phyloP scores from a whole-genome alignment of 192 early-diverging fungal genomes.

The Dissophora ornata region DNA sequence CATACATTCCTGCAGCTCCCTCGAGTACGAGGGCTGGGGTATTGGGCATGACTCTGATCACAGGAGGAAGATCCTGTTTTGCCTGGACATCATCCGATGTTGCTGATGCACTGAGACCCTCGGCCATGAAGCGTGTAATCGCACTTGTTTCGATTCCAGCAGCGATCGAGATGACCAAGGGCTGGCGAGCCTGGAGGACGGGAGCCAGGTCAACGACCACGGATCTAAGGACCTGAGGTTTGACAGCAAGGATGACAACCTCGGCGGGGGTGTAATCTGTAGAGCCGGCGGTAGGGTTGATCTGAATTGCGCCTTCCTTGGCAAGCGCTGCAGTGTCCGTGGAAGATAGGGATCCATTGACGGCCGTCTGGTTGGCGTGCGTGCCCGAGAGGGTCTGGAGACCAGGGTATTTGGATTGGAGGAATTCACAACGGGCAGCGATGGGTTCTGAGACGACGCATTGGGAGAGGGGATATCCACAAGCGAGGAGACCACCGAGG shows the following conservation, averaged over 20 bases:
- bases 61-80: conserved; percentile 30
- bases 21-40: conserved; percentile 90
- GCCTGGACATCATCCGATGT: background rate
- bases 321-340: conserved; percentile 67
- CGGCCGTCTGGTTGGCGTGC: conserved; percentile 32
- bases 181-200: conserved; percentile 63
- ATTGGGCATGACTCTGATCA: conserved; percentile 98
- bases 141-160: conserved; percentile 88
- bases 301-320: conserved; percentile 55
- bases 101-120: conserved; percentile 11
- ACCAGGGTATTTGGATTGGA: conserved; percentile 71
- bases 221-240: conserved; percentile 86
- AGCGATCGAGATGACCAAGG: conserved; percentile 88
- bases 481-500: conserved; percentile 87
- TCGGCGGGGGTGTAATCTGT: conserved; percentile 58
- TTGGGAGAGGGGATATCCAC: conserved; percentile 75
- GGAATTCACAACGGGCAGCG: conserved; percentile 69
- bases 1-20: conserved; percentile 90
- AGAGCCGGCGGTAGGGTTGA: conserved; percentile 39
- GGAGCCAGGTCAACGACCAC: conserved; percentile 74
- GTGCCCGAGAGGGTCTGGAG: conserved; percentile 56
- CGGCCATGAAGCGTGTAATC: conserved; percentile 78
- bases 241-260: conserved; percentile 89
- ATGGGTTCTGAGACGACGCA: conserved; percentile 87
- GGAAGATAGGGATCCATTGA: conserved; percentile 51